These are phyloP conservation scores for Amphichorda felina DNA, from an alignment of 2,329 filamentous ascomycete genomes.

Conservation along the genomic window DNA sequence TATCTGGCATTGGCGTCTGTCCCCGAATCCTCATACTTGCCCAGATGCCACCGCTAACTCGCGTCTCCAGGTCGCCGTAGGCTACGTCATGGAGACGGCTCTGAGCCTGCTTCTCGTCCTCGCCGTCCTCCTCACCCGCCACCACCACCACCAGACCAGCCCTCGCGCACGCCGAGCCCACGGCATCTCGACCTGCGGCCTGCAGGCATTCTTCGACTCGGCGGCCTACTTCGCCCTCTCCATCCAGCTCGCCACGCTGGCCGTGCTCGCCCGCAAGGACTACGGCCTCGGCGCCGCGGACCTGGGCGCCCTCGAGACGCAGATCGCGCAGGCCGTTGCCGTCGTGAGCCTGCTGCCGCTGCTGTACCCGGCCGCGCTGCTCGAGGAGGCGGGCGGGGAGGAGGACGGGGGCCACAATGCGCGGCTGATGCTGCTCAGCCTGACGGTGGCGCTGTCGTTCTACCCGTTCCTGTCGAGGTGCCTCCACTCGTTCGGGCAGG, in stretches of 20 bases:
- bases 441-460: constrained; percentile 8
- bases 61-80: too few species aligned
- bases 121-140: not conserved
- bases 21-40: too few species aligned
- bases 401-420: constrained; percentile 1
- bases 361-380: constrained; percentile 8
- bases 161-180: not conserved
- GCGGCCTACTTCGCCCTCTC: constrained; percentile 11
- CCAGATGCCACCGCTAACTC: too few species aligned
- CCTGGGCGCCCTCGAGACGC: constrained; percentile 11
- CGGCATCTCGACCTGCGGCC: not conserved
- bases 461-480: constrained; percentile 13
- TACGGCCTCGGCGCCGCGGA: constrained; percentile 9
- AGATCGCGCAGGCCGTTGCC: constrained; percentile 8
- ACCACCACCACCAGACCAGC: not conserved
- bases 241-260: constrained; percentile 9
- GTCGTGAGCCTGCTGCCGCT: constrained; percentile 12
- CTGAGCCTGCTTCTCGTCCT: not conserved
- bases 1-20: constrained; percentile 10
- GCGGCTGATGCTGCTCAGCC: constrained; percentile 1
- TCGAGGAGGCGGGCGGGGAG: constrained; percentile 1
- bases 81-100: not conserved
- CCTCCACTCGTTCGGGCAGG: constrained; percentile 5
- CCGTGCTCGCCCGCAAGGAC: constrained; percentile 11
- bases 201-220: constrained; percentile 8